These are phyloP conservation scores for Rhexocercosporidium sp. DNA, from an alignment of 2,329 filamentous ascomycete species.

Conservation along the genomic window DNA sequence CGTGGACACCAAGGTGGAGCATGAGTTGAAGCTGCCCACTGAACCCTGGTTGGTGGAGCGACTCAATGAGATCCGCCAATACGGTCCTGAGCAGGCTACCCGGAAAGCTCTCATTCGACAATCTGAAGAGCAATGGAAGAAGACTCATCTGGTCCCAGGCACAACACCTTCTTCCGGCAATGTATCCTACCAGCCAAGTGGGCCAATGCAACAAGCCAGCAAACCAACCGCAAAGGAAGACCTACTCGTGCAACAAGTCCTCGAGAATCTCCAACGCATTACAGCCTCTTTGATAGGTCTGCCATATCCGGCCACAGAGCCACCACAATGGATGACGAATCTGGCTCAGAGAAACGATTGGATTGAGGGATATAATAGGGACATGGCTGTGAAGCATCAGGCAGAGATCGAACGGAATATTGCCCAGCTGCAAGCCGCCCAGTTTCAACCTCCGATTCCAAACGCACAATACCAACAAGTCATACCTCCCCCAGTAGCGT, in stretches of 20 bases:
- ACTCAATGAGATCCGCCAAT: conserved; percentile 39
- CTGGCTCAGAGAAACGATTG: conserved; percentile 56
- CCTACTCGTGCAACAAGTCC: neutral
- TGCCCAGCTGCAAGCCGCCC: conserved; percentile 34
- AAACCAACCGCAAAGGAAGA: neutral
- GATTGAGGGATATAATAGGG: conserved; percentile 53
- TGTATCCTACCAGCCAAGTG: conserved; percentile 28
- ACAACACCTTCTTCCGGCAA: conserved; percentile 18
- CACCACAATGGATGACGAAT: conserved; percentile 57
- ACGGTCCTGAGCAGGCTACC: conserved; percentile 37
- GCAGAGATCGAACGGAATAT: conserved; percentile 45
- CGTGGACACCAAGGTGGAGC: conserved; percentile 22
- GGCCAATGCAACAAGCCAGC: conserved; percentile 11
- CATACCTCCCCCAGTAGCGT: conserved; percentile 22
- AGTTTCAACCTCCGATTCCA: conserved; percentile 34
- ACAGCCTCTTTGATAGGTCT: conserved; percentile 49
- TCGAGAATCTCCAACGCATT: conserved; percentile 31
- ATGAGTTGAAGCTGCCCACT: conserved; percentile 33
- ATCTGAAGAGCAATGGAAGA: conserved; percentile 25
- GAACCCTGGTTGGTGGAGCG: conserved; percentile 38
- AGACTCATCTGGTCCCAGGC: neutral
- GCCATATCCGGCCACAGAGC: conserved; percentile 55
- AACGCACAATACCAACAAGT: conserved; percentile 35
- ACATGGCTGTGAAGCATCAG: conserved; percentile 46
- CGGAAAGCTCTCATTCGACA: conserved; percentile 32